Conservation (phyloP, 768 basidiomycete genomes). For the Leccinum variicolor region DNA sequence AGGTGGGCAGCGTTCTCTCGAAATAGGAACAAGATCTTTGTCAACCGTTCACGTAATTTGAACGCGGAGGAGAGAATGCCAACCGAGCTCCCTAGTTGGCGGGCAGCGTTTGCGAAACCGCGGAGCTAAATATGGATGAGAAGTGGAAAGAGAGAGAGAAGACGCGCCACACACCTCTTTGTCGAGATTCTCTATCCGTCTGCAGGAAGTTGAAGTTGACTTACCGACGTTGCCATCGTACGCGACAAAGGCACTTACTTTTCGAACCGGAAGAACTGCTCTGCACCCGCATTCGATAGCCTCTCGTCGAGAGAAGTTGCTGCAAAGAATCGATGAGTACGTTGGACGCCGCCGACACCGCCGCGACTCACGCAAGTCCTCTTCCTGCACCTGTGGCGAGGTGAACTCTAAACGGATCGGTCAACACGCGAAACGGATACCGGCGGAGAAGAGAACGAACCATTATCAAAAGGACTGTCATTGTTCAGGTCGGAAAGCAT, state of each 20-base stretch:
- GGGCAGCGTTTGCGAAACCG: slow-evolving; percentile 53
- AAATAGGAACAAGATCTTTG: slow-evolving; percentile 49
- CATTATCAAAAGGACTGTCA: slow-evolving; percentile 34
- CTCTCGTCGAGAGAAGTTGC: slow-evolving; percentile 49
- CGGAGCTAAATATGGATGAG: slow-evolving; percentile 36
- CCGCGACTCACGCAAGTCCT: slow-evolving; percentile 38
- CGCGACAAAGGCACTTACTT: slow-evolving; percentile 30
- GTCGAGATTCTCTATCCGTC: slow-evolving; percentile 47
- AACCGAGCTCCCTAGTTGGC: slow-evolving; percentile 54
- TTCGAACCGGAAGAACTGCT: slow-evolving; percentile 46
- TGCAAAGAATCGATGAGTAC: slow-evolving; percentile 13
- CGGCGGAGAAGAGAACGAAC: slow-evolving; percentile 23
- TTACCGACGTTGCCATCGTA: not conserved
- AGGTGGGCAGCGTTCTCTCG: slow-evolving; percentile 55
- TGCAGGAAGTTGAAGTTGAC: slow-evolving; percentile 17
- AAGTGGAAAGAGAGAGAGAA: not conserved
- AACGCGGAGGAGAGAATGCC: slow-evolving; percentile 55
- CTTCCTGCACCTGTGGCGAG: slow-evolving; percentile 38
- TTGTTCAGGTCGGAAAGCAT: slow-evolving; percentile 42
- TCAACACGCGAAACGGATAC: slow-evolving; percentile 5
- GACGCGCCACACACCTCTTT: slow-evolving; percentile 36
- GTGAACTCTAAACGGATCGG: slow-evolving; percentile 17
- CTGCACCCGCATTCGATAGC: slow-evolving; percentile 47
- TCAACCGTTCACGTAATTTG: slow-evolving; percentile 47
- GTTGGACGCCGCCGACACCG: not conserved